phyloP scores from a whole-genome alignment of 805 yeast species.

The Candida hispaniensis region DNA sequence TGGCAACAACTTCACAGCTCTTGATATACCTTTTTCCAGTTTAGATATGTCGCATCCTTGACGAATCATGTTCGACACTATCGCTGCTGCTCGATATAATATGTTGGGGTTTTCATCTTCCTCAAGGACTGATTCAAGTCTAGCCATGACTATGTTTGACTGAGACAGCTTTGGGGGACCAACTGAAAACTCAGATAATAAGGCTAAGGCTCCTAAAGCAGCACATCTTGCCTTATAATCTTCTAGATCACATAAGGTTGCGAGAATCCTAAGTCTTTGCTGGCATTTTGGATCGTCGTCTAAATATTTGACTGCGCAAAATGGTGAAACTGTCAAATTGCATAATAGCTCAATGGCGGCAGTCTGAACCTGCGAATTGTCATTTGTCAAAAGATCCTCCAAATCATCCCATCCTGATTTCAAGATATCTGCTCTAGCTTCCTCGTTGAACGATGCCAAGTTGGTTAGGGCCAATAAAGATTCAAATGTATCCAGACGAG shows the following conservation, averaged over 20 bases:
- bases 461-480: constrained; percentile 59
- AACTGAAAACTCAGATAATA: constrained; percentile 30
- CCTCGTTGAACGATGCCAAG: constrained; percentile 40
- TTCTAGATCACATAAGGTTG: constrained; percentile 27
- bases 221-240: constrained; percentile 30
- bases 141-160: constrained; percentile 22
- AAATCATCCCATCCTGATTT: constrained; percentile 38
- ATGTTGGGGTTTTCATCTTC: constrained; percentile 23
- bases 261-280: constrained; percentile 26
- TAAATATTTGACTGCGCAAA: constrained; percentile 30
- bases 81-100: constrained; percentile 25
- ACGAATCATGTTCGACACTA: constrained; percentile 16
- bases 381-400: constrained; percentile 36
- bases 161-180: constrained; percentile 27
- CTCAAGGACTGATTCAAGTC: constrained; percentile 20
- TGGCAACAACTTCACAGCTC: too few species aligned
- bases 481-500: constrained; percentile 38
- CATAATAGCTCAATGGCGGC: constrained; percentile 55
- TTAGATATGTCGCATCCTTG: not conserved
- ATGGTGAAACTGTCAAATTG: constrained; percentile 39
- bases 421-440: constrained; percentile 33
- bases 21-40: too few species aligned
- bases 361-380: constrained; percentile 41
- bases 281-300: constrained; percentile 25
- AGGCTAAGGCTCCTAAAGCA: constrained; percentile 34